Evolutionary conservation across 495 filamentous ascomycete genomes (phyloP).

Genomic region (Cenococcum geophilum): DNA sequence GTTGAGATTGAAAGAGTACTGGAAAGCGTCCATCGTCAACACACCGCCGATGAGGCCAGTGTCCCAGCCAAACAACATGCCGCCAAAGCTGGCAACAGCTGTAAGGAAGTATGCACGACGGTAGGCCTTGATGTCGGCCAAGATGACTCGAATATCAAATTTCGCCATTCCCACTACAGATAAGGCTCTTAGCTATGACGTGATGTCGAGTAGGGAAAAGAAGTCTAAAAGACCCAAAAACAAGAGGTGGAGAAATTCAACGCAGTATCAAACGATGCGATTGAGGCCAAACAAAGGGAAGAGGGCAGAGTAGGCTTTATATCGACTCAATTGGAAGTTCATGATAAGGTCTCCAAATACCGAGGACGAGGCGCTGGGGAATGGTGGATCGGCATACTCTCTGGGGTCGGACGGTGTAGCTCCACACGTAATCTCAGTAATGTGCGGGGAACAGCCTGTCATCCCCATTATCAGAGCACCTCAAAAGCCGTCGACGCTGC

Average conservation of each 20-base stretch:
- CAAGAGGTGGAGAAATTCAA: not conserved
- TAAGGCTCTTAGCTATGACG: not conserved
- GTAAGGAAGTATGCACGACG: slow-evolving; percentile 25
- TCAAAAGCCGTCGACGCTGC: not conserved
- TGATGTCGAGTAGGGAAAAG: not conserved
- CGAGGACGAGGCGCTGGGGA: not conserved
- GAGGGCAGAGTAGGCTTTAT: not conserved
- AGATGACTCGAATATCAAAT: slow-evolving; percentile 17
- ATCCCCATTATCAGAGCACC: not conserved
- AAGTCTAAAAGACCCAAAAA: too few relatives aligned
- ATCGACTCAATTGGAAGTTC: not conserved
- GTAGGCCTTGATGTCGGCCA: slow-evolving; percentile 26
- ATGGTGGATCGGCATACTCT: not conserved
- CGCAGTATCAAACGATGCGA: not conserved
- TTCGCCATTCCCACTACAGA: slow-evolving; percentile 18
- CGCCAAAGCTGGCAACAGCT: slow-evolving; percentile 26
- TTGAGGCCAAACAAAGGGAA: not conserved
- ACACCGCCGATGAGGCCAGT: slow-evolving; percentile 27
- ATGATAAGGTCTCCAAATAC: not conserved
- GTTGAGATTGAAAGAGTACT: slow-evolving; percentile 27
- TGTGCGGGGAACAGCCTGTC: not conserved
- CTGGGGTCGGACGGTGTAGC: not conserved
- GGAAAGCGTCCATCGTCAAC: slow-evolving; percentile 26
- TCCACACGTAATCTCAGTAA: not conserved
- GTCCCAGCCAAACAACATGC: slow-evolving; percentile 30